These are phyloP conservation scores for Candolleomyces eurysporus DNA, from an alignment of 768 basidiomycete species.

Conservation along the genomic window DNA sequence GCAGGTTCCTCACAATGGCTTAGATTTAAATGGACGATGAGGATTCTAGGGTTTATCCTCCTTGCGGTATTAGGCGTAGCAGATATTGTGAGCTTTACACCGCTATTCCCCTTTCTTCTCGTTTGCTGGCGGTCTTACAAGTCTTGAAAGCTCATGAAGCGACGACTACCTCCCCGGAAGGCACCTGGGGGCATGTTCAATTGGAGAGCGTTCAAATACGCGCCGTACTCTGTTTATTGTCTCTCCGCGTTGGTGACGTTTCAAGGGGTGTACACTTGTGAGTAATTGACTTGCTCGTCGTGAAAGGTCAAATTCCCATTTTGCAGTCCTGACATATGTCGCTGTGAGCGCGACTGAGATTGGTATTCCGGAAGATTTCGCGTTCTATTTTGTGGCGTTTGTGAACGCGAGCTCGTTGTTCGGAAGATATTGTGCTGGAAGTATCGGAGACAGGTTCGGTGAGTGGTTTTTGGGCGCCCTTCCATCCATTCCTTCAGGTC, in stretches of 20 bases:
- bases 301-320: slow-evolving; percentile 12
- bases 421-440: slow-evolving; percentile 56
- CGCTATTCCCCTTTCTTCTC: neutral
- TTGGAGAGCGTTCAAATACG: slow-evolving; percentile 46
- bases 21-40: slow-evolving; percentile 80
- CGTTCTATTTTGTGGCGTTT: slow-evolving; percentile 66
- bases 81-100: slow-evolving; percentile 42
- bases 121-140: neutral
- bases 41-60: slow-evolving; percentile 65
- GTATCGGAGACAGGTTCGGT: slow-evolving; percentile 57
- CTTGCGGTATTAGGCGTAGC: slow-evolving; percentile 48
- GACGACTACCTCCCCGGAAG: slow-evolving; percentile 54
- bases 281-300: slow-evolving; percentile 11
- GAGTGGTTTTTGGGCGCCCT: slow-evolving; percentile 2
- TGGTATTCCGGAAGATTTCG: slow-evolving; percentile 48
- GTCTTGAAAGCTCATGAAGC: slow-evolving; percentile 34
- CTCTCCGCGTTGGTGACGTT: slow-evolving; percentile 53
- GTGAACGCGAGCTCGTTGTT: slow-evolving; percentile 65
- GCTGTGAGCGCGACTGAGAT: slow-evolving; percentile 51
- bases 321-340: slow-evolving; percentile 67
- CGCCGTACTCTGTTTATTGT: slow-evolving; percentile 57
- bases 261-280: slow-evolving; percentile 70
- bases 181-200: slow-evolving; percentile 59
- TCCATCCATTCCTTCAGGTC: too few species aligned
- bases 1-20: neutral